A percentile compares a stretch with the other conserved stretches of the same genome.
Conservation (phyloP, 192 early-diverging fungal genomes). For the Dimargaris xerosporica region DNA sequence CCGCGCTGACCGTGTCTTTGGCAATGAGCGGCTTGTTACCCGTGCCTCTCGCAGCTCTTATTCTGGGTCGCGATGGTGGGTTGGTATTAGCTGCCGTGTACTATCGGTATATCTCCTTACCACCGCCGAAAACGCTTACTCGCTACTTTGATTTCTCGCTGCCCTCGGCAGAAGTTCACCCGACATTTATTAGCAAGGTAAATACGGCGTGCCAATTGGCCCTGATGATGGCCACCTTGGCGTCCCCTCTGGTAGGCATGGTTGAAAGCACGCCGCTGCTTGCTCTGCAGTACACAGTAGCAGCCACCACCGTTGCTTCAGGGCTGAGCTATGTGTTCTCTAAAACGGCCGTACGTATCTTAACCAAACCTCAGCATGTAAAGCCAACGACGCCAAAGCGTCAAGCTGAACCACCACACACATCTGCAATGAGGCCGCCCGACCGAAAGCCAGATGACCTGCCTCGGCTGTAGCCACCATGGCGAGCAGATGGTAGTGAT, state of each 20-base stretch:
- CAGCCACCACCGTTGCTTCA: slow-evolving; percentile 64
- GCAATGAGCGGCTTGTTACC: slow-evolving; percentile 57
- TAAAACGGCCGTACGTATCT: slow-evolving; percentile 55
- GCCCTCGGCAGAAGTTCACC: slow-evolving; percentile 78
- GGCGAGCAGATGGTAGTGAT: too few relatives aligned
- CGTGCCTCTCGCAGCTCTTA: slow-evolving; percentile 56
- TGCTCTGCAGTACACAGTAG: slow-evolving; percentile 51
- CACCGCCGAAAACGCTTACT: slow-evolving; percentile 67
- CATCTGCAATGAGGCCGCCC: too few relatives aligned
- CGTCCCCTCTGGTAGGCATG: slow-evolving; percentile 55
- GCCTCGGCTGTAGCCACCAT: too few relatives aligned
- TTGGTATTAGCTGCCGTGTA: slow-evolving; percentile 65
- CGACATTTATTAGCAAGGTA: slow-evolving; percentile 74
- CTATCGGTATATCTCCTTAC: slow-evolving; percentile 73
- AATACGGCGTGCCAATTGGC: slow-evolving; percentile 79
- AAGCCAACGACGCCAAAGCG: too few relatives aligned
- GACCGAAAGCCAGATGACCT: too few relatives aligned
- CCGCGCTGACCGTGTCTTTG: slow-evolving; percentile 66
- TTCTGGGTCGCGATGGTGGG: slow-evolving; percentile 73
- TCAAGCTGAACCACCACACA: too few relatives aligned
- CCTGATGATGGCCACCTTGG: slow-evolving; percentile 60
- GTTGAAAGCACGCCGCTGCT: slow-evolving; percentile 33
- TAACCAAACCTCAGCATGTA: slow-evolving; percentile 14
- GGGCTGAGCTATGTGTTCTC: slow-evolving; percentile 58
- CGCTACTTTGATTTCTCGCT: slow-evolving; percentile 85